These are phyloP conservation scores for Pythium vanterpoolii DNA, from an alignment of 352 stramenopile species.

Conservation along the genomic window DNA sequence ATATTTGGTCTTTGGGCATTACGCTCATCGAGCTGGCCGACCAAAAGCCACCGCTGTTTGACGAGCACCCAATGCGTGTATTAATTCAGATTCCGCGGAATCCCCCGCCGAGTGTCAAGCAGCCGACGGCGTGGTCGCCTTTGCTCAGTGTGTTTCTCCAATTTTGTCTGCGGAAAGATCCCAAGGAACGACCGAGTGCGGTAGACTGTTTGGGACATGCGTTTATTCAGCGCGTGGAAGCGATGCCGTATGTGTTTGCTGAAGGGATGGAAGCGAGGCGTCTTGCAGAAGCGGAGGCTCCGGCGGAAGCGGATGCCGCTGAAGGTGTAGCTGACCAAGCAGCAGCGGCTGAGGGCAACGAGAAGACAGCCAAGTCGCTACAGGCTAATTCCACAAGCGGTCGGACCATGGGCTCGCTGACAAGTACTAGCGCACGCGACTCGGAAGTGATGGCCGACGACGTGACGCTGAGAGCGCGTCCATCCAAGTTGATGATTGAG, in stretches of 20 bases:
- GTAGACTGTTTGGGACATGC: slow-evolving; percentile 88
- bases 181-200: slow-evolving; percentile 71
- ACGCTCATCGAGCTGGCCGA: slow-evolving; percentile 91
- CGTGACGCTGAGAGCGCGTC: slow-evolving; percentile 18
- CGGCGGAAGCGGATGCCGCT: too few relatives aligned
- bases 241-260: slow-evolving; percentile 22
- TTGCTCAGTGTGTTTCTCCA: slow-evolving; percentile 85
- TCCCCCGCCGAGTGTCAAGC: slow-evolving; percentile 67
- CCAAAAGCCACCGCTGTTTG: slow-evolving; percentile 86
- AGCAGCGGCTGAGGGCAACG: too few relatives aligned
- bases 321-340: too few relatives aligned
- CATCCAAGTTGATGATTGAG: not conserved
- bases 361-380: too few relatives aligned
- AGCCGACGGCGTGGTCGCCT: slow-evolving; percentile 68
- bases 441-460: slow-evolving; percentile 18
- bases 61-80: slow-evolving; percentile 88
- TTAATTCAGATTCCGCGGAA: slow-evolving; percentile 80
- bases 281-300: not conserved
- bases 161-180: slow-evolving; percentile 76
- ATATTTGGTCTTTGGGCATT: slow-evolving; percentile 90
- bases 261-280: not conserved
- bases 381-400: too few relatives aligned
- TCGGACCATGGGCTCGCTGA: not conserved
- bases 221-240: slow-evolving; percentile 64
- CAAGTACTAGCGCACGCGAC: not conserved